Percentiles rank a stretch among this genome's conserved stretches.
These are phyloP conservation scores for Cystofilobasidium macerans DNA, from an alignment of 768 basidiomycete species.

Conservation along the genomic window DNA sequence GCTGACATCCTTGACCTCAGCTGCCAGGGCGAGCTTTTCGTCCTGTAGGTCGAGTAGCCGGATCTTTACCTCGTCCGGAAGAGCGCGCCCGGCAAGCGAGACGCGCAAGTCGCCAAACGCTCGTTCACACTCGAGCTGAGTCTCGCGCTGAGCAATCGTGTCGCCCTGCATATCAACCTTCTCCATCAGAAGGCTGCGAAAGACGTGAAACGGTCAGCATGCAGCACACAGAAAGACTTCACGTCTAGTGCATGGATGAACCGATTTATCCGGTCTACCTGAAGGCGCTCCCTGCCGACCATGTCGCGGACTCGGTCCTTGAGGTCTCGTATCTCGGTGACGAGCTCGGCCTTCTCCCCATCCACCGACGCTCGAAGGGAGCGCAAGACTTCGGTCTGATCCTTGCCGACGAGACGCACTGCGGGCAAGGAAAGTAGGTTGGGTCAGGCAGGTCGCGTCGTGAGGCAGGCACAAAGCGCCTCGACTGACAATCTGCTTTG, in stretches of 20 bases:
- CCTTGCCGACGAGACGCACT: constrained; percentile 88
- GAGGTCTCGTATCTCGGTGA: constrained; percentile 54
- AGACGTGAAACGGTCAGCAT: no score
- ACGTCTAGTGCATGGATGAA: background rate
- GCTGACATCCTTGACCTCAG: constrained; percentile 9
- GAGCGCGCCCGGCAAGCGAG: constrained; percentile 60
- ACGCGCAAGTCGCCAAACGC: constrained; percentile 73
- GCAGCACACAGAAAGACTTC: background rate
- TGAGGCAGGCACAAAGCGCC: constrained; percentile 10
- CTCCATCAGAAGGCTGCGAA: constrained; percentile 72
- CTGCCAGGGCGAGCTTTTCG: constrained; percentile 52
- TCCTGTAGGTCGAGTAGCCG: constrained; percentile 64
- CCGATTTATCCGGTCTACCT: constrained; percentile 51
- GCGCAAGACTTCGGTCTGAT: constrained; percentile 76
- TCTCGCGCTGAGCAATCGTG: constrained; percentile 79
- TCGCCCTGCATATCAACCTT: constrained; percentile 84
- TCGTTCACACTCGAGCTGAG: constrained; percentile 71
- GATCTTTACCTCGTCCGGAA: constrained; percentile 71
- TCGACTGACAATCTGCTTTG: constrained; percentile 62
- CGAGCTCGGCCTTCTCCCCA: constrained; percentile 69
- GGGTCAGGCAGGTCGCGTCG: background rate
- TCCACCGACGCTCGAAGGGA: constrained; percentile 73
- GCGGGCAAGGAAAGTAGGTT: background rate
- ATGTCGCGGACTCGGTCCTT: constrained; percentile 60
- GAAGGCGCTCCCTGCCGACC: constrained; percentile 74